Evolutionary conservation across 2,329 filamentous ascomycete genomes (phyloP), one percentile per base, ranked within the genome.

Genomic region (Colletotrichum sp.): DNA sequence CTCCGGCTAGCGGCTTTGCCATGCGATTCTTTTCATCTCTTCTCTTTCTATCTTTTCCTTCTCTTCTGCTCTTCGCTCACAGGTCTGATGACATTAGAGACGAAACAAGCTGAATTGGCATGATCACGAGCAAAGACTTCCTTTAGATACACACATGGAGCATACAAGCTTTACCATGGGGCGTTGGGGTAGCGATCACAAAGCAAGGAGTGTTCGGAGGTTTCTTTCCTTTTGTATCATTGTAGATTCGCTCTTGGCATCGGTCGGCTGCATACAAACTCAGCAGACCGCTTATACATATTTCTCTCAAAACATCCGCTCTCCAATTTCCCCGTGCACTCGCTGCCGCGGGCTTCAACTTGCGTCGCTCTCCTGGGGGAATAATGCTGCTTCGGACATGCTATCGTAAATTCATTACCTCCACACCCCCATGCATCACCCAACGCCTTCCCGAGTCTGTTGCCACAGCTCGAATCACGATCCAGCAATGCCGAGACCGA

Each of bases 401-500:
- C 68, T 71, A 31, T 73, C 71, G 58, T 71, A 73, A 73, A 33
- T 59, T 73, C 71, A 71, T 73, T 67, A 73, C 68, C 62, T 73
- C 62, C 57, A 29, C 71, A 31, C 71, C 34, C 47, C 47, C 34
- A 29, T 43, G 38, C 18, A 24, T 31, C 29, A 31, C 29, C 21
- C 11, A 55, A 24, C 31, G 21, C 21, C 38, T 65, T n/a, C 16
- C 18, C 6, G 43, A 21, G 31, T 43, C 61, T 47, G 9, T 21
- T 70, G n/a, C 33, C 57, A 15, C 38, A 57, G 24, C n/a, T 61
- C 29, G n/a, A 9, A 59, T 78, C 74, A 88, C 31, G 86, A 84
- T 66, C 86, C 85, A 55, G 86, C 88, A 80, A 91, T 90, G 3
- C 89, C 89, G 16, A 91, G 80, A 12, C 89, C 89, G 31, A 90